Conservation (phyloP, 768 basidiomycete genomes). For the Amanita exitialis region DNA sequence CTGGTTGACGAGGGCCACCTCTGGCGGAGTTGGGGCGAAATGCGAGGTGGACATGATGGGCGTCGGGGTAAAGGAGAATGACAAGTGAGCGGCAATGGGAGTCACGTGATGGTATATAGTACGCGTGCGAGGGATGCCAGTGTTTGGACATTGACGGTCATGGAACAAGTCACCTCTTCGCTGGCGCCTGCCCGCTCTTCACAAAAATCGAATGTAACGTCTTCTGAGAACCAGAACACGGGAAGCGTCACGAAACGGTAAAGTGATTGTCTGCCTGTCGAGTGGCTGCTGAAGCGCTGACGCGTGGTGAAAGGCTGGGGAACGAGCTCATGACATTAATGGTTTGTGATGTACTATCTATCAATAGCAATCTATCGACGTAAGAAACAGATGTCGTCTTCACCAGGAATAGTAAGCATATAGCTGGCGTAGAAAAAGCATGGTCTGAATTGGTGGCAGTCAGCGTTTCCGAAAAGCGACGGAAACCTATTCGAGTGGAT, state of each 20-base stretch:
- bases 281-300: constrained; percentile 6
- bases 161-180: constrained; percentile 69
- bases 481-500: constrained; percentile 86
- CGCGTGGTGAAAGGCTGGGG: constrained; percentile 40
- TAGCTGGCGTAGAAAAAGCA: not conserved
- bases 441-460: constrained; percentile 31
- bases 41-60: constrained; percentile 30
- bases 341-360: constrained; percentile 33
- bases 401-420: constrained; percentile 71
- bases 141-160: constrained; percentile 18
- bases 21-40: constrained; percentile 37
- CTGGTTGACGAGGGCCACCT: constrained; percentile 54
- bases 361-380: not conserved
- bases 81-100: not conserved
- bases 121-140: not conserved
- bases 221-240: constrained; percentile 43
- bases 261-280: constrained; percentile 1
- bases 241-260: constrained; percentile 84
- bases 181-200: constrained; percentile 48
- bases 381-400: constrained; percentile 66
- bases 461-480: constrained; percentile 84
- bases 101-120: constrained; percentile 4
- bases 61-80: constrained; percentile 7
- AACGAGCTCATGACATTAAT: constrained; percentile 85
- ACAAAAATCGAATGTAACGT: constrained; percentile 46